Evolutionary conservation across 306 rosid genomes (phyloP), one percentile per base, ranked within the genome.

Genomic region (Lithocarpus polystachyus): DNA sequence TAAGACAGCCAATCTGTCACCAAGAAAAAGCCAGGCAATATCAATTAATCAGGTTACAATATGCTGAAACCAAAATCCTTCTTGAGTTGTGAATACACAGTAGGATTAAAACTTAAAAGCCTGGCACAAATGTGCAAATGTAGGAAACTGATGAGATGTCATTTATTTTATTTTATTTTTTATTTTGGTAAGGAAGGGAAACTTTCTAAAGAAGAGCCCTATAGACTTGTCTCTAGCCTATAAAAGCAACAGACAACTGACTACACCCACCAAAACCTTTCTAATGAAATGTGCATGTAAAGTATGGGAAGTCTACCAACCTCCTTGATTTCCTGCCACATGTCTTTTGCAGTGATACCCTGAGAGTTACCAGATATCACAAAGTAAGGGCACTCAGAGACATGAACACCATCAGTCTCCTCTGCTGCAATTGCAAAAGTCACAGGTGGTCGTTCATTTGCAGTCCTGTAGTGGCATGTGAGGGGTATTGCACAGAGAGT

Each of bases 351-450:
- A 0, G 93, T 83, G 73, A 94, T 79, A 74, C 95, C 93, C 56
- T 84, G 53, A 76, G 90, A 82, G 82, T 84, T 72, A 71, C 99
- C 97, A 24, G 97, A 86, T 76, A 89, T 86, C 69, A 89, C 91
- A 88, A 94, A 94, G 79, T 88, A 91, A 68, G 97, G 97, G 75
- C 97, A 94, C 76, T 89, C 89, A 69, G 99, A 91, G 73, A 94
- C 82, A 28, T 85, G 91, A 88, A 92, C 76, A 67, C 86, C 81
- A 59, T 91, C 93, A 69, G 86, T 89, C 89, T 92, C 90, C 87
- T 89, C 83, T 48, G 93, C 97, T 31, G 97, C 97, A 71, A 94
- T 88, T n/a, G 97, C 99, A 89, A 89, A 94, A 26, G 95, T 94
- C 82, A 94, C 79, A 4, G 97, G 97, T 62, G 93, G 76, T 28